Percentiles rank a stretch among this genome's conserved stretches.
Conservation (phyloP, 2,329 filamentous ascomycete genomes). For the Fusarium falciforme region DNA sequence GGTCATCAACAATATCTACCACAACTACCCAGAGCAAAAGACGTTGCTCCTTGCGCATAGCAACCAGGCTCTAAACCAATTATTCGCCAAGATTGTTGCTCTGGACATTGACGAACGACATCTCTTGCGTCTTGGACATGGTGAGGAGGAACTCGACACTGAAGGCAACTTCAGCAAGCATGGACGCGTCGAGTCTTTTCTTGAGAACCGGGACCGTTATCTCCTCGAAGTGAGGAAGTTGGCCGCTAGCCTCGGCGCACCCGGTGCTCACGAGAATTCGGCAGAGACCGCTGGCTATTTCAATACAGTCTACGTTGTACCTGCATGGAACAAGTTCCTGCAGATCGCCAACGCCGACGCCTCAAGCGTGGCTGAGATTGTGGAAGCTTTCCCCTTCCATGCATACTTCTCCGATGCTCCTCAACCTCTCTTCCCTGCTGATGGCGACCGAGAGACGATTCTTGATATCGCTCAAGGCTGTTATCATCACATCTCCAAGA, state of each 20-base stretch:
- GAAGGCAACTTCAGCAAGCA: constrained; percentile 92
- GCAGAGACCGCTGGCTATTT: constrained; percentile 98
- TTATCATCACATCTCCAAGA: constrained; percentile 86
- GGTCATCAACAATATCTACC: constrained; percentile 98
- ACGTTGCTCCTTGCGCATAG: constrained; percentile 95
- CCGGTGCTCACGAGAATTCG: constrained; percentile 94
- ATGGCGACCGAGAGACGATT: constrained; percentile 72
- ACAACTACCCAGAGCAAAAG: constrained; percentile 94
- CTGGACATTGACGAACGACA: constrained; percentile 96
- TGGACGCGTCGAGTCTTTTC: constrained; percentile 93
- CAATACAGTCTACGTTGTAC: constrained; percentile 89
- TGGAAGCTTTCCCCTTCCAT: constrained; percentile 86
- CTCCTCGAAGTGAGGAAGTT: constrained; percentile 87
- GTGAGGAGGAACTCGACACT: constrained; percentile 91
- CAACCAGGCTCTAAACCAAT: constrained; percentile 96
- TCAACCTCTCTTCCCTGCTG: constrained; percentile 81
- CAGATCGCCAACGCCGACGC: constrained; percentile 65
- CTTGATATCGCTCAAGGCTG: constrained; percentile 86
- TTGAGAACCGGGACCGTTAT: constrained; percentile 84
- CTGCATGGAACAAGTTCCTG: constrained; percentile 89
- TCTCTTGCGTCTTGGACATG: constrained; percentile 90
- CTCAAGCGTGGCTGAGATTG: constrained; percentile 69
- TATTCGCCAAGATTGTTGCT: constrained; percentile 98
- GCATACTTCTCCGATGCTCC: constrained; percentile 88
- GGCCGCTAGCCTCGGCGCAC: constrained; percentile 84